A percentile compares a stretch with the other conserved stretches of the same genome.
These are phyloP conservation scores for Lichina pygmaea DNA, from an alignment of 495 filamentous ascomycete species.

Conservation along the genomic window DNA sequence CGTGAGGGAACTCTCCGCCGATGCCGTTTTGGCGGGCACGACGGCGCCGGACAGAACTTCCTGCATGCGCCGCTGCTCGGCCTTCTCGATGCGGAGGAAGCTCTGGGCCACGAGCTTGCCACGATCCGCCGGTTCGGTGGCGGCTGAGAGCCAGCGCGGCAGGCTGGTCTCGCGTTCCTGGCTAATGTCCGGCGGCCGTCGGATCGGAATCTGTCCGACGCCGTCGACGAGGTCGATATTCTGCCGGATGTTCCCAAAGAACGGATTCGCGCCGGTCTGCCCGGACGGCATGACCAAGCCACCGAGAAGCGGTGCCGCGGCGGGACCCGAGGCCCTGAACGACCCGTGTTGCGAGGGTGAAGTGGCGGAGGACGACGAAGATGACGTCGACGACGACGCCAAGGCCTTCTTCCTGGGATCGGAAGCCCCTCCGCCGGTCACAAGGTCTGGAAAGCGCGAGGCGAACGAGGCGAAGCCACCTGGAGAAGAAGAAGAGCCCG, in stretches of 20 bases:
- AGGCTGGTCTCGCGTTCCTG: slow-evolving; percentile 18
- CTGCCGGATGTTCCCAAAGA: slow-evolving; percentile 88
- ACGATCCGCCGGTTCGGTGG: slow-evolving; percentile 33
- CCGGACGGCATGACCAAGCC: slow-evolving; percentile 60
- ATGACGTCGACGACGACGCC: not conserved
- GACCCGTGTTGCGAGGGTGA: slow-evolving; percentile 18
- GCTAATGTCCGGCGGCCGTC: slow-evolving; percentile 32
- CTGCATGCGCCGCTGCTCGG: slow-evolving; percentile 73
- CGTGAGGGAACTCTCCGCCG: slow-evolving; percentile 12
- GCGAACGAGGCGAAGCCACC: slow-evolving; percentile 23
- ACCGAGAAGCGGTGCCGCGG: slow-evolving; percentile 43
- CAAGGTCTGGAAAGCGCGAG: slow-evolving; percentile 19
- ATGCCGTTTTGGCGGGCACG: not conserved
- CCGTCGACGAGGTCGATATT: slow-evolving; percentile 90
- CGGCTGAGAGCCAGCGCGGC: slow-evolving; percentile 52
- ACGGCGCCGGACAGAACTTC: slow-evolving; percentile 49
- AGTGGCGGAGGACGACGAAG: not conserved
- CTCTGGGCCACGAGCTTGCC: slow-evolving; percentile 60
- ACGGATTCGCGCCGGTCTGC: slow-evolving; percentile 48
- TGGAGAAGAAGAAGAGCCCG: not conserved
- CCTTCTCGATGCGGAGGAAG: slow-evolving; percentile 61
- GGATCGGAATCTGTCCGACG: slow-evolving; percentile 68
- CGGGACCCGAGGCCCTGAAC: slow-evolving; percentile 17
- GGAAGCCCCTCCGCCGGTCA: slow-evolving; percentile 1
- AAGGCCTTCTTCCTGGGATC: slow-evolving; percentile 9